These are phyloP conservation scores for Kuraishia floccosa DNA, from an alignment of 805 yeast species.

Conservation along the genomic window DNA sequence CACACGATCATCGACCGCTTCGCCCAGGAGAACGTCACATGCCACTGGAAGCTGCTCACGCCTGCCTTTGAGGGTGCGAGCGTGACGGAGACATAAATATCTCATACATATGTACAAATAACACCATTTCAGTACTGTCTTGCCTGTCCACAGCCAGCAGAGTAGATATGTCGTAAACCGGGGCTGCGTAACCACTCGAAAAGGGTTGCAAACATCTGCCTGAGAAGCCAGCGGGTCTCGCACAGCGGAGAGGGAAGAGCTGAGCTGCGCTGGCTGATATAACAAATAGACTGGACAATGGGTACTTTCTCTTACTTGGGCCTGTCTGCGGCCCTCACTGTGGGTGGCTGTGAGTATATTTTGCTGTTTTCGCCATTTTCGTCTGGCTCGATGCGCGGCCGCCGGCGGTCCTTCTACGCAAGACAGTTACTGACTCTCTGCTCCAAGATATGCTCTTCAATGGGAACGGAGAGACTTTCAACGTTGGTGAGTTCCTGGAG, in stretches of 20 bases:
- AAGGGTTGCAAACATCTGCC: too few relatives aligned
- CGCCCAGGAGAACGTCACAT: slow-evolving; percentile 48
- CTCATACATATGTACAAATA: neutral
- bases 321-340: slow-evolving; percentile 16
- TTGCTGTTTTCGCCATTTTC: neutral
- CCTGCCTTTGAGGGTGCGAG: slow-evolving; percentile 84
- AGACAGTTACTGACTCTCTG: neutral
- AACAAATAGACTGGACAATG: slow-evolving; percentile 4
- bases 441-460: slow-evolving; percentile 61
- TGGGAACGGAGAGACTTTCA: slow-evolving; percentile 85
- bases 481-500: slow-evolving; percentile 79
- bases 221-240: too few relatives aligned
- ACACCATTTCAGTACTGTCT: too few relatives aligned
- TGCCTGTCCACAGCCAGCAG: too few relatives aligned
- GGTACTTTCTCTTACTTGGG: slow-evolving; percentile 13
- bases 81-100: slow-evolving; percentile 24
- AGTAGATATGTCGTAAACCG: too few relatives aligned
- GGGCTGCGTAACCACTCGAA: too few relatives aligned
- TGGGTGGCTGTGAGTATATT: slow-evolving; percentile 23
- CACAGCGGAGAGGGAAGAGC: too few relatives aligned
- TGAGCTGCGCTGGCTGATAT: too few relatives aligned
- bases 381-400: too few relatives aligned
- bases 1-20: slow-evolving; percentile 61
- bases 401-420: too few relatives aligned
- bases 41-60: slow-evolving; percentile 76